Conservation (phyloP, 768 basidiomycete species). For the Hirschioporus abietinus region DNA sequence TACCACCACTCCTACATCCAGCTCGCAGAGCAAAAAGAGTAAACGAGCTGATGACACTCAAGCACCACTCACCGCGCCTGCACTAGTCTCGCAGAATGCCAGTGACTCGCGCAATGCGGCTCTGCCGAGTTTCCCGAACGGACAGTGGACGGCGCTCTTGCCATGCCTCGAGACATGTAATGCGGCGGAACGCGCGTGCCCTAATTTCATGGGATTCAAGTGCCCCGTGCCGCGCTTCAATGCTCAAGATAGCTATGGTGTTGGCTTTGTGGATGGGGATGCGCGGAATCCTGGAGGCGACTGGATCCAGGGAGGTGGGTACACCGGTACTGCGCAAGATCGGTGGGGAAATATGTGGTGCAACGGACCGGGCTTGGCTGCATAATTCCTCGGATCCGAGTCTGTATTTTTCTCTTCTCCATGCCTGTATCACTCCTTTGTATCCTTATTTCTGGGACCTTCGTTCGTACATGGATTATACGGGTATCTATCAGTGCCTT, state of each 20-base stretch:
- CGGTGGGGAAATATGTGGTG: conserved; percentile 77
- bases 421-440: no score
- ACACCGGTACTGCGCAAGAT: conserved; percentile 55
- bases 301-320: conserved; percentile 28
- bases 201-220: conserved; percentile 60
- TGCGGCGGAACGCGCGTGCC: conserved; percentile 70
- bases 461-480: no score
- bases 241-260: conserved; percentile 65
- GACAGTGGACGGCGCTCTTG: conserved; percentile 53
- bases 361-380: neutral
- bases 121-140: conserved; percentile 35
- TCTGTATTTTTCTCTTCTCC: no score
- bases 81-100: conserved; percentile 41
- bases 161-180: conserved; percentile 81
- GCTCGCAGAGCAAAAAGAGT: neutral
- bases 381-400: neutral
- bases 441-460: no score
- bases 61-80: conserved; percentile 33
- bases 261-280: conserved; percentile 58
- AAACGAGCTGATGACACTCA: conserved; percentile 13
- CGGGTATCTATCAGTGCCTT: no score
- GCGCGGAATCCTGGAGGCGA: conserved; percentile 10
- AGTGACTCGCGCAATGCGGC: conserved; percentile 34
- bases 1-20: conserved; percentile 23
- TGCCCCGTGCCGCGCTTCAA: conserved; percentile 63